Base-by-base conservation (phyloP, 495 filamentous ascomycete species). In the Jackrogersella minutella region DNA sequence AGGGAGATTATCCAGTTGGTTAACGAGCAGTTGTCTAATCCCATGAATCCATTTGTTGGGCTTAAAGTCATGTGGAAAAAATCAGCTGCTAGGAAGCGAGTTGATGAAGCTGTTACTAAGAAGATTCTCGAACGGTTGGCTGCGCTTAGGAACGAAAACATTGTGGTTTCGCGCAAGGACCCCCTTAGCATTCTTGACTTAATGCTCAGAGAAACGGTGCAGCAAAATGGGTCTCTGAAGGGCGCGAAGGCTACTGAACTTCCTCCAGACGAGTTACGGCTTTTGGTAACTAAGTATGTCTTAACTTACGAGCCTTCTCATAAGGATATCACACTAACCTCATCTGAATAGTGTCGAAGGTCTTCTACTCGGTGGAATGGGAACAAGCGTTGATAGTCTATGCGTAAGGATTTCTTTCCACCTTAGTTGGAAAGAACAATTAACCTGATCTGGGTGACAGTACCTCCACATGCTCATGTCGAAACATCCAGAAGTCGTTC, bases 171-270 rank as follows among this genome's bases (percentile, higher is more conserved):
- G 17, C 52, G 57, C 17, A 62, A 59, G 14, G 60, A 59, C 6
- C 62, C 68, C 3, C 51, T 64, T 21, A 66, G 47, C 44, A 40
- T 71, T 21, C 40, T 71, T 6, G 69, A 71, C 46, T 49, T 66
- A 37, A 68, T 71, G 69, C 60, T 71, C 6, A 43, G 62, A 4
- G 40, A 57, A n/a, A 54, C 36, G 10, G 58, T 70, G 26, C 21
- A 50, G 47, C 46, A 51, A 19, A 50, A 21, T 21, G 47, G 47
- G 1, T 19, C 39, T 9, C 16, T 14, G n/a, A 46, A 58, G 30
- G 55, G 55, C 5, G 16, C 39, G n/a, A 41, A 41, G 19, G 39
- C 9, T 1, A 17, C 13, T 4, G 39, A 41, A 9, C 39, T 41
- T 41, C 39, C 39, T 17, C n/a, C n/a, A 3, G n/a, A 41, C 10